phyloP scores from a whole-genome alignment of 768 basidiomycete genomes.

The Tricholoma saponaceum region DNA sequence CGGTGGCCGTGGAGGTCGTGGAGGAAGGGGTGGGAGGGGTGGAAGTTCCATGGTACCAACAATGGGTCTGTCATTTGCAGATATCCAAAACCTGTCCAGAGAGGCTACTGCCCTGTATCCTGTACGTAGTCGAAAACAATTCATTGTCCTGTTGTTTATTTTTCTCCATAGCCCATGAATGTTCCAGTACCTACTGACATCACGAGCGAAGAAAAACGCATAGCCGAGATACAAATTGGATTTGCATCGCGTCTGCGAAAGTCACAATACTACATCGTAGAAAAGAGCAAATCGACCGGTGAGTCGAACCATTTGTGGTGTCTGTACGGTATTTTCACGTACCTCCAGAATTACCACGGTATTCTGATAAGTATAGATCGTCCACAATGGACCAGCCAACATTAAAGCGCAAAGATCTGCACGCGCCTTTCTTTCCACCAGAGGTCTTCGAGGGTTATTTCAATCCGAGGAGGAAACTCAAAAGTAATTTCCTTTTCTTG shows the following conservation, averaged over 20 bases:
- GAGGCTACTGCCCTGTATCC: constrained; percentile 81
- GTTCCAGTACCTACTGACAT: constrained; percentile 69
- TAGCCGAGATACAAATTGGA: constrained; percentile 63
- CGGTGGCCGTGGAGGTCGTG: constrained; percentile 34
- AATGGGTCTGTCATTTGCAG: constrained; percentile 78
- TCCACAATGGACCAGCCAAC: constrained; percentile 56
- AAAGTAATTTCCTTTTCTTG: constrained; percentile 28
- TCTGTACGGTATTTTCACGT: constrained; percentile 20
- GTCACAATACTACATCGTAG: constrained; percentile 74
- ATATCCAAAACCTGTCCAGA: constrained; percentile 71
- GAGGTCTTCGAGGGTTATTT: constrained; percentile 79
- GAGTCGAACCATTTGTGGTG: constrained; percentile 5
- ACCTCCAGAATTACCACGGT: constrained; percentile 64
- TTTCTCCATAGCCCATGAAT: constrained; percentile 50
- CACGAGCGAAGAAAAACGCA: constrained; percentile 58
- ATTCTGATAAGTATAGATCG: constrained; percentile 81
- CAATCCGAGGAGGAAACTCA: constrained; percentile 66
- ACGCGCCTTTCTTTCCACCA: constrained; percentile 73
- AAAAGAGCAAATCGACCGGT: constrained; percentile 63
- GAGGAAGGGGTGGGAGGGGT: constrained; percentile 52
- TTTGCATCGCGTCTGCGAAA: constrained; percentile 61
- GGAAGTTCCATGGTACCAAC: constrained; percentile 52
- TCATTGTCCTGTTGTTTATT: constrained; percentile 13
- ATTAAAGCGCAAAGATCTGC: constrained; percentile 65
- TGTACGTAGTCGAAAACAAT: constrained; percentile 43